Base-by-base conservation (phyloP, 202 grass and related monocot genomes). In the Eragrostis tef region DNA sequence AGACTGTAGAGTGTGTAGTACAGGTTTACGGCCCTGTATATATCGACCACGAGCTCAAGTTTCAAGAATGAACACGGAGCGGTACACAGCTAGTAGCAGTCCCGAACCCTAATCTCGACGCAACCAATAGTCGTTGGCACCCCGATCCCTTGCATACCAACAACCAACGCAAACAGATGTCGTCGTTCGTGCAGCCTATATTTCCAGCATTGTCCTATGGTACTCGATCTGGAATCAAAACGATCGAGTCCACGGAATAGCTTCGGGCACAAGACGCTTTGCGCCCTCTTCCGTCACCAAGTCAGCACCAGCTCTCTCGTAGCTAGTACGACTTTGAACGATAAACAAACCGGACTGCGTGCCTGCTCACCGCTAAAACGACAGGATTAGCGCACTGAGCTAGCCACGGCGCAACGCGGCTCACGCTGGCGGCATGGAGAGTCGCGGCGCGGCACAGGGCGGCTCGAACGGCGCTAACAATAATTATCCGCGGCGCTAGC, bases 381-480 rank as follows among this genome's bases (percentile, higher is more conserved):
- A 77, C 81, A 79, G 54, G 25, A 71, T 57, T 71, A 75, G 34
- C 34, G 34, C 34, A 39, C 34, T 39, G 34, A 39, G 34, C 34
- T 71, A 75, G 73, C 67, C 24, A 12, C 58, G 19, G 24, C 58
- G 58, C 56, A 0, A 24, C 22, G 57, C 57, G 9, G 57, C 51
- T 54, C 57, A 60, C 52, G 9, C 58, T 26, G 58, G 58, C 22
- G 3, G 56, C 56, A 59, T 21, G n/a, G 53, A 21, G 53, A 57
- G 53, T 57, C n/a, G 51, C 53, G n/a, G 20, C 56, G 56, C 25
- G 4, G 6, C 34, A 6, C 34, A 8, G 6, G 71, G 54, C 73
- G 77, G 73, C 79, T 57, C 26, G 84, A 78, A 48, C 87, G 81
- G 71, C 75, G 86, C 78, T 75, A 79, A 19, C 69, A 47, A 74